Evolutionary conservation across 305 asterid species (phyloP).

Genomic region (Andrographis paniculata): DNA sequence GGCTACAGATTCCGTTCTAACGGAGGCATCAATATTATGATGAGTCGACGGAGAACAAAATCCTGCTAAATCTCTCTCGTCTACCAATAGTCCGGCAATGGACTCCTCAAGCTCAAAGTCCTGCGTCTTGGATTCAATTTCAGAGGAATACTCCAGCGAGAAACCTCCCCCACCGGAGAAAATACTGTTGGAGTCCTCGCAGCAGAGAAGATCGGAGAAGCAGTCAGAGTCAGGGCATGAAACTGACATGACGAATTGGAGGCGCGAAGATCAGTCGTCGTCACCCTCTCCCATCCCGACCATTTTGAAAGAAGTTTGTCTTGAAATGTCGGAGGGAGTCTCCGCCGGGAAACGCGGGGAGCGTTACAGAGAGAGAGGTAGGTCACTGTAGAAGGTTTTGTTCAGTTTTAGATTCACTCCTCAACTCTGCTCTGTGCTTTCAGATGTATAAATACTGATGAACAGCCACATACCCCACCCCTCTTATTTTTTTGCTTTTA

Average conservation of each 20-base stretch:
- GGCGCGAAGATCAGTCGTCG: constrained; percentile 26
- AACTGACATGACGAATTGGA: constrained; percentile 45
- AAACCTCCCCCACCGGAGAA: constrained; percentile 36
- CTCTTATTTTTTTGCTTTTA: too few relatives aligned
- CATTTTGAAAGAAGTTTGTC: constrained; percentile 20
- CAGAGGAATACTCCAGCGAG: constrained; percentile 52
- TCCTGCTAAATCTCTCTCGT: constrained; percentile 52
- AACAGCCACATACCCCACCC: too few relatives aligned
- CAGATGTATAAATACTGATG: background rate
- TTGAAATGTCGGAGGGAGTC: constrained; percentile 27
- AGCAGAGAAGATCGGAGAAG: constrained; percentile 80
- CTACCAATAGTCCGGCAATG: constrained; percentile 54
- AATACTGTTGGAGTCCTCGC: constrained; percentile 42
- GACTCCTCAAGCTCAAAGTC: constrained; percentile 47
- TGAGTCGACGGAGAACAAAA: constrained; percentile 18
- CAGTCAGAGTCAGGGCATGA: constrained; percentile 69
- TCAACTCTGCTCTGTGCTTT: constrained; percentile 15
- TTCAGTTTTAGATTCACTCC: constrained; percentile 21
- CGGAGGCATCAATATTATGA: constrained; percentile 45
- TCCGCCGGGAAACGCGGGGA: constrained; percentile 33
- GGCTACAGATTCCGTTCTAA: constrained; percentile 59
- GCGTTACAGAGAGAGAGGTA: constrained; percentile 14
- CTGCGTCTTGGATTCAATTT: constrained; percentile 27
- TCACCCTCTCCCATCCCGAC: constrained; percentile 28
- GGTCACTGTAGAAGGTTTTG: constrained; percentile 22